Evolutionary conservation across 345 rosid genomes (phyloP).

Genomic region (Psidium friedrichsthalianum): DNA sequence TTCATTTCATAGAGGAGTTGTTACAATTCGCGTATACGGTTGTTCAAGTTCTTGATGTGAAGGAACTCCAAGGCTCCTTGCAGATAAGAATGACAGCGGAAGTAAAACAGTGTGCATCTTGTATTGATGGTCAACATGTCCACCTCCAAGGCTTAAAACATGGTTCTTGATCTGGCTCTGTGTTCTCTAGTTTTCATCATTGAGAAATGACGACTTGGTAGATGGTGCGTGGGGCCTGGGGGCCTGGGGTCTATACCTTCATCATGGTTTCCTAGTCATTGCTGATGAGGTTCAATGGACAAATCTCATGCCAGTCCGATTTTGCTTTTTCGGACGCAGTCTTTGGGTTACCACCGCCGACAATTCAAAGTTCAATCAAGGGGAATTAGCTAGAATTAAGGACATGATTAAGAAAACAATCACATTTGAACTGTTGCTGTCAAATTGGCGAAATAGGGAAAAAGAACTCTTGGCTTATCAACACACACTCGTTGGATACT

Average conservation of each 20-base stretch:
- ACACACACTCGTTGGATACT: background rate
- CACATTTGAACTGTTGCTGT: background rate
- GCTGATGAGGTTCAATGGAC: slow-evolving; percentile 13
- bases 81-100: background rate
- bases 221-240: background rate
- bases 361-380: background rate
- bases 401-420: background rate
- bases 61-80: background rate
- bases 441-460: background rate
- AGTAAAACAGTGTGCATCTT: background rate
- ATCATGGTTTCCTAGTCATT: slow-evolving; percentile 35
- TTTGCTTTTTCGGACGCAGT: background rate
- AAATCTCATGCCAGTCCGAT: background rate
- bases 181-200: background rate
- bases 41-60: background rate
- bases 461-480: background rate
- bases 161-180: background rate
- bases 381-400: background rate
- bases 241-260: background rate
- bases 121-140: background rate
- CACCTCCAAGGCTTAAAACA: background rate
- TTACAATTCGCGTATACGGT: background rate
- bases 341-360: background rate
- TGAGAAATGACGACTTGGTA: background rate
- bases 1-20: background rate